Conservation (phyloP, 192 early-diverging fungal genomes). For the Diversispora eburnea region DNA sequence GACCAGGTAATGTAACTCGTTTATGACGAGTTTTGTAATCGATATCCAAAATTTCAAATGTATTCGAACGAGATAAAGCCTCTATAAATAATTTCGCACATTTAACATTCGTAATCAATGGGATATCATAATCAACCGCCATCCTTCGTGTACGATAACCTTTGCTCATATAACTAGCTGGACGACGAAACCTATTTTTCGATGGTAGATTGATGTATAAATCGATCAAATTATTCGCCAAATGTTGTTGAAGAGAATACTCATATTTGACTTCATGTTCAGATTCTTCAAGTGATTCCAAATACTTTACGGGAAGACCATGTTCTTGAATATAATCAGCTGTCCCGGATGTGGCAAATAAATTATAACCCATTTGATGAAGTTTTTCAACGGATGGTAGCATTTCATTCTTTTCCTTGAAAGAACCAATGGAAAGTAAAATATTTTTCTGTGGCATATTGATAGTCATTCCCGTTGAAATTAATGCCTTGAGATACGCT, state of each 20-base stretch:
- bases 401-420: slow-evolving; percentile 98
- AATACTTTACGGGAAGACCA: slow-evolving; percentile 83
- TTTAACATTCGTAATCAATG: slow-evolving; percentile 98
- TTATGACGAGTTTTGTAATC: slow-evolving; percentile 92
- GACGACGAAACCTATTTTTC: slow-evolving; percentile 93
- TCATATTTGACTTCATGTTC: slow-evolving; percentile 66
- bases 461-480: slow-evolving; percentile 73
- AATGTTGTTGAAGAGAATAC: slow-evolving; percentile 90
- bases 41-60: slow-evolving; percentile 71
- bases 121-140: slow-evolving; percentile 96
- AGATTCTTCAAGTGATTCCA: slow-evolving; percentile 72
- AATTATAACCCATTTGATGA: slow-evolving; percentile 78
- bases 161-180: slow-evolving; percentile 89
- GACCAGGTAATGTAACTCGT: slow-evolving; percentile 78
- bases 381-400: slow-evolving; percentile 83
- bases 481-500: slow-evolving; percentile 77
- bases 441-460: slow-evolving; percentile 93
- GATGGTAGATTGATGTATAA: slow-evolving; percentile 99
- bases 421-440: slow-evolving; percentile 93
- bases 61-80: slow-evolving; percentile 75
- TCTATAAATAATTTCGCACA: slow-evolving; percentile 98
- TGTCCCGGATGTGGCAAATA: slow-evolving; percentile 96
- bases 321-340: slow-evolving; percentile 97
- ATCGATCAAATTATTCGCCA: slow-evolving; percentile 96
- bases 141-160: slow-evolving; percentile 95